Evolutionary conservation across 805 yeast genomes (phyloP).

Genomic region (Nakazawaea holstii): DNA sequence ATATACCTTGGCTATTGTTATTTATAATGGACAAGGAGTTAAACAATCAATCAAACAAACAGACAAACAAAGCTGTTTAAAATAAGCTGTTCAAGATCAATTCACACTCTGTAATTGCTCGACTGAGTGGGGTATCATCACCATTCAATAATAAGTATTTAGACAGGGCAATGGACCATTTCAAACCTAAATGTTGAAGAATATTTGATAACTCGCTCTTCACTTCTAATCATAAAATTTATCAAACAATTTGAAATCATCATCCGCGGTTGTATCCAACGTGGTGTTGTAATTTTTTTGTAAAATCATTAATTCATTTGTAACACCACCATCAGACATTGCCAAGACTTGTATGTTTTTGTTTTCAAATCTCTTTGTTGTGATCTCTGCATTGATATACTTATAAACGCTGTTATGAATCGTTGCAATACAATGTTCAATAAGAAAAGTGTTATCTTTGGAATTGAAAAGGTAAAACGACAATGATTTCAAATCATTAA

Average conservation of each 20-base stretch:
- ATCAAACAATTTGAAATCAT: slow-evolving; percentile 13
- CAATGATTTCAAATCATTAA: slow-evolving; percentile 1
- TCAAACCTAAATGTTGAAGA: slow-evolving; percentile 2
- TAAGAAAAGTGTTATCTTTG: neutral
- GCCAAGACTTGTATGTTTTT: slow-evolving; percentile 1
- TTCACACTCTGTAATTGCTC: too few species aligned
- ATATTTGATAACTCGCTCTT: slow-evolving; percentile 16
- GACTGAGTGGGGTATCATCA: slow-evolving; percentile 9
- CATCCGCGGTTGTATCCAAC: slow-evolving; percentile 2
- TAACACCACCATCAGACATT: neutral
- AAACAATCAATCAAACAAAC: too few species aligned
- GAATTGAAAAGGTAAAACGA: slow-evolving; percentile 1
- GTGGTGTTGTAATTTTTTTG: slow-evolving; percentile 17
- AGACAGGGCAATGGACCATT: neutral
- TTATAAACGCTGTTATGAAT: neutral
- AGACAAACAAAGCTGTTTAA: too few species aligned
- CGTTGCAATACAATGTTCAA: neutral
- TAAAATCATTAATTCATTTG: slow-evolving; percentile 18
- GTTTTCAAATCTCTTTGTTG: slow-evolving; percentile 4
- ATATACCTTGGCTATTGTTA: too few species aligned
- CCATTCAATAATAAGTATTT: neutral
- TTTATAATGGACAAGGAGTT: too few species aligned
- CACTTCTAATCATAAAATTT: slow-evolving; percentile 18
- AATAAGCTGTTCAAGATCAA: too few species aligned
- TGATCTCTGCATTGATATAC: slow-evolving; percentile 2